These are phyloP conservation scores for Oidium heveae DNA, from an alignment of 2,329 filamentous ascomycete genomes.

Conservation along the genomic window DNA sequence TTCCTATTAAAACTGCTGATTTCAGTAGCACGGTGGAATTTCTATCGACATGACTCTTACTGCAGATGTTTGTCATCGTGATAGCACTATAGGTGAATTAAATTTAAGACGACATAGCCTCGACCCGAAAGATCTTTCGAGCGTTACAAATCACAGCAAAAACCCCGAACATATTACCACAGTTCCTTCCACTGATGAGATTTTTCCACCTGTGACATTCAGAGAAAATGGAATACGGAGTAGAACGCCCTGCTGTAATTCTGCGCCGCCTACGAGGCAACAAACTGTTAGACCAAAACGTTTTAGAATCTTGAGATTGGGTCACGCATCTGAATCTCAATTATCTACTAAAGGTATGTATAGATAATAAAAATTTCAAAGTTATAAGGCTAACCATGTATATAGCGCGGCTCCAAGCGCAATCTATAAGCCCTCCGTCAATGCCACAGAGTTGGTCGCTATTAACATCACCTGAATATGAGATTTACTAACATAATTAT, in stretches of 20 bases:
- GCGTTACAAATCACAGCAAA: not conserved
- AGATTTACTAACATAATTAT: not conserved
- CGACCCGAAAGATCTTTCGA: not conserved
- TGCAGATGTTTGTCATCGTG: not conserved
- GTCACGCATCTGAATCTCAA: constrained; percentile 83
- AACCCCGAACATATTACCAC: not conserved
- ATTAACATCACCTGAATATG: not conserved
- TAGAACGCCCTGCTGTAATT: not conserved
- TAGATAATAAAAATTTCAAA: not conserved
- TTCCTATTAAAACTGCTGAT: not conserved
- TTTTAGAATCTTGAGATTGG: constrained; percentile 54
- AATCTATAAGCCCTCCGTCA: constrained; percentile 25
- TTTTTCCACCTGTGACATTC: not conserved
- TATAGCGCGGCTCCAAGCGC: constrained; percentile 37
- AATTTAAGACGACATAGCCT: not conserved
- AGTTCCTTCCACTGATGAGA: not conserved
- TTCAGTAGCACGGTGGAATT: not conserved
- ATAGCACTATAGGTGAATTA: not conserved
- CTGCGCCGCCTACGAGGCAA: constrained; percentile 9
- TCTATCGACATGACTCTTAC: not conserved
- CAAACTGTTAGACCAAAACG: constrained; percentile 30
- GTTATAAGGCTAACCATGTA: constrained; percentile 1
- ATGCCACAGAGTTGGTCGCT: constrained; percentile 28
- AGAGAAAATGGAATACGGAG: not conserved
- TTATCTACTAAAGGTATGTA: constrained; percentile 32